phyloP scores from a whole-genome alignment of 768 basidiomycete species.

The Rhizopogon salebrosus region DNA sequence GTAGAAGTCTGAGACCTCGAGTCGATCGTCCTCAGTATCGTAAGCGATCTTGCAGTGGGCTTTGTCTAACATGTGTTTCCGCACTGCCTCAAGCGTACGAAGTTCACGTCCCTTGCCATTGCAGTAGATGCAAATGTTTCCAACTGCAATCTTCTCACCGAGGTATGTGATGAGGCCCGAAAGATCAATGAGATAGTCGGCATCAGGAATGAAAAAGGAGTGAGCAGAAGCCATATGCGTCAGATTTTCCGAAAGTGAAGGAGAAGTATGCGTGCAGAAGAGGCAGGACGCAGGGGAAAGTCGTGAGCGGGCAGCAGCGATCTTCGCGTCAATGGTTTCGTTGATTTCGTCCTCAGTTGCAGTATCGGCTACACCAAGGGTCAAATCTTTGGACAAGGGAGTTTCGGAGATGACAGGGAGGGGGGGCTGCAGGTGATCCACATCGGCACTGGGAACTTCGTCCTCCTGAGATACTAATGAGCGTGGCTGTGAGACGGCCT shows the following conservation, averaged over 20 bases:
- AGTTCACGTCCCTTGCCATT: slow-evolving; percentile 80
- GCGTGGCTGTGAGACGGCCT: slow-evolving; percentile 28
- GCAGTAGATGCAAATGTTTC: slow-evolving; percentile 90
- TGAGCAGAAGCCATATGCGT: slow-evolving; percentile 84
- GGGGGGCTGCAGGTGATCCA: neutral
- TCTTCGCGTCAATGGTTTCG: slow-evolving; percentile 66
- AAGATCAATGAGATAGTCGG: slow-evolving; percentile 82
- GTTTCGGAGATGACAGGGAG: slow-evolving; percentile 4
- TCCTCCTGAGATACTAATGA: slow-evolving; percentile 1
- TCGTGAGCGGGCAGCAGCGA: slow-evolving; percentile 62
- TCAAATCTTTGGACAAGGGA: slow-evolving; percentile 6
- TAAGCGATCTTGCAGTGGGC: slow-evolving; percentile 95
- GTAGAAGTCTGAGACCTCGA: slow-evolving; percentile 91
- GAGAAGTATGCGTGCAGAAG: slow-evolving; percentile 63
- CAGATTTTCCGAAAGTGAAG: slow-evolving; percentile 60
- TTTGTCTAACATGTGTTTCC: slow-evolving; percentile 96
- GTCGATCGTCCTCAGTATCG: slow-evolving; percentile 69
- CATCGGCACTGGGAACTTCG: slow-evolving; percentile 14
- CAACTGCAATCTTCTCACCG: slow-evolving; percentile 90
- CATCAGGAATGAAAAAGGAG: slow-evolving; percentile 95
- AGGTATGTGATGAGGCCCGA: slow-evolving; percentile 80
- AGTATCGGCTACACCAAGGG: slow-evolving; percentile 29
- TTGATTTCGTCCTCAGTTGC: slow-evolving; percentile 43
- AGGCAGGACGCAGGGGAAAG: slow-evolving; percentile 70
- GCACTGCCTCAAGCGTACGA: slow-evolving; percentile 77